phyloP scores from a whole-genome alignment of 1,284 basidiomycete species.

The Vanrija pseudolonga region DNA sequence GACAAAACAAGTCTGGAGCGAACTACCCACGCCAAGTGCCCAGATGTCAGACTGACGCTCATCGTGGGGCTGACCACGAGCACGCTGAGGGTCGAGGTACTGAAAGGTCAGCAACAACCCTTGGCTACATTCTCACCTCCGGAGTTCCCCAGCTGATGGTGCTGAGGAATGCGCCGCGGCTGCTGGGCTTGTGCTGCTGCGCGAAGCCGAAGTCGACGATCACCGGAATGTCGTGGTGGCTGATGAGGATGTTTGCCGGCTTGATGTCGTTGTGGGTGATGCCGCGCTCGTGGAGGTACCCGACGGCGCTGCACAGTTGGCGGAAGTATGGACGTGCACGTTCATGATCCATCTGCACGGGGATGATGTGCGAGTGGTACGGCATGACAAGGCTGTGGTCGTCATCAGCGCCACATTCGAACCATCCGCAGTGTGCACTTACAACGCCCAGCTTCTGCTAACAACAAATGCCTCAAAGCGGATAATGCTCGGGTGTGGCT shows the following conservation, averaged over 20 bases:
- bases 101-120: conserved; percentile 34
- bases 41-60: conserved; percentile 89
- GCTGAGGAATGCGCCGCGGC: conserved; percentile 66
- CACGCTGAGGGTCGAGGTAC: conserved; percentile 85
- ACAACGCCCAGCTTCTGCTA: conserved; percentile 83
- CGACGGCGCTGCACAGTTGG: conserved; percentile 78
- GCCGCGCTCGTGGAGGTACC: conserved; percentile 77
- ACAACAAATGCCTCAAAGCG: conserved; percentile 89
- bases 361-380: conserved; percentile 65
- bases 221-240: conserved; percentile 67
- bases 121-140: conserved; percentile 52
- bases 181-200: conserved; percentile 50
- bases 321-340: conserved; percentile 79
- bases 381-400: conserved; percentile 46
- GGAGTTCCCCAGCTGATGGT: conserved; percentile 84
- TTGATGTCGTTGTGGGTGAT: conserved; percentile 96
- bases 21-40: conserved; percentile 65
- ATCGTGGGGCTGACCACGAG: conserved; percentile 78
- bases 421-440: conserved; percentile 39
- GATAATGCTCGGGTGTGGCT: conserved; percentile 84
- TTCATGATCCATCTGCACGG: conserved; percentile 73
- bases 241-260: conserved; percentile 85
- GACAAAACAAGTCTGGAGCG: neutral
- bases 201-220: conserved; percentile 92
- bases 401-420: neutral